These are phyloP conservation scores for Raddia guianensis DNA, from an alignment of 176 grass and related monocot species.

Conservation along the genomic window DNA sequence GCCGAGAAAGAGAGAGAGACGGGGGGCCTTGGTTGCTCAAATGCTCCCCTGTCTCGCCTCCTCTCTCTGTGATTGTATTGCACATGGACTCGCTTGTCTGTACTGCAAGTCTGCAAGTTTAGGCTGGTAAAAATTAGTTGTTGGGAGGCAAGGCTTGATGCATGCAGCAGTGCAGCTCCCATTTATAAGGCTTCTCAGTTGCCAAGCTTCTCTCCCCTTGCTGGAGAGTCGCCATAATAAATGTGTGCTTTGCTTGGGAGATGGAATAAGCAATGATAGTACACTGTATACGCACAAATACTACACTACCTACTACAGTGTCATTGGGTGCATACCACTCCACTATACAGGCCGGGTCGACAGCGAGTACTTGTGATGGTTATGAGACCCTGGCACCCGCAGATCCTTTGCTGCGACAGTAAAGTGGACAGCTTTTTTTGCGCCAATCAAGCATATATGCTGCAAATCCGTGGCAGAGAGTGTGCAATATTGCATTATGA, in stretches of 20 bases:
- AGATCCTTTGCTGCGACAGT: background rate
- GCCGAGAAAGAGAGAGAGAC: background rate
- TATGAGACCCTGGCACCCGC: background rate
- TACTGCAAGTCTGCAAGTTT: constrained; percentile 54
- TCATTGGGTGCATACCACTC: too few species aligned
- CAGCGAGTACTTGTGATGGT: background rate
- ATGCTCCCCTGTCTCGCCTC: background rate
- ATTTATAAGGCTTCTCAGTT: background rate
- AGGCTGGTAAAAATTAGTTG: constrained; percentile 36
- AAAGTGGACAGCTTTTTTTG: background rate
- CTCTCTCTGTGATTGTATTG: constrained; percentile 47
- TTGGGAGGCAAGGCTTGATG: background rate
- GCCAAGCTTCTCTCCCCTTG: background rate
- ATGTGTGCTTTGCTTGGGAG: constrained; percentile 26
- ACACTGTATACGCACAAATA: constrained; percentile 12
- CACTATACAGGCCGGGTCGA: background rate
- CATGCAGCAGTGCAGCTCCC: background rate
- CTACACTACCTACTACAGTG: background rate
- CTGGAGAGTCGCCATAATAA: background rate
- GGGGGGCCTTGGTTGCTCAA: constrained; percentile 25
- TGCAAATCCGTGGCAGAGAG: background rate
- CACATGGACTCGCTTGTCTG: constrained; percentile 45
- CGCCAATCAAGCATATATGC: background rate
- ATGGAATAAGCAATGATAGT: constrained; percentile 10
- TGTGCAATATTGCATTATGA: background rate